Conservation (phyloP, 2,329 filamentous ascomycete genomes). For the Cercospora nicotianae region DNA sequence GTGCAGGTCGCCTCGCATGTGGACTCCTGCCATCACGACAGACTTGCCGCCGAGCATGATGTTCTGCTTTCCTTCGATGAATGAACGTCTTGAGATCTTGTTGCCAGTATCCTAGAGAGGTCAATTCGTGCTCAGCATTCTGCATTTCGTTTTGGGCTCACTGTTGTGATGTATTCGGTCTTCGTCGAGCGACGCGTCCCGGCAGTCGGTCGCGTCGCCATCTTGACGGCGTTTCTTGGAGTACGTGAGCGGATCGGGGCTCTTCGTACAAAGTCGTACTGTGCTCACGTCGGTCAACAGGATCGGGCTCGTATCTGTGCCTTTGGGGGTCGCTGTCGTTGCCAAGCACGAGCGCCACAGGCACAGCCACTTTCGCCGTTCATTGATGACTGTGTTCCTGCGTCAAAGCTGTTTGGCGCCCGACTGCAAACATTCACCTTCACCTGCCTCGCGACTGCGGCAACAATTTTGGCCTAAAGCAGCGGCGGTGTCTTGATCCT, state of each 20-base stretch:
- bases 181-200: slow-evolving; percentile 63
- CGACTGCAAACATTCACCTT: neutral
- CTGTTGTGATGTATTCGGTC: slow-evolving; percentile 96
- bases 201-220: slow-evolving; percentile 44
- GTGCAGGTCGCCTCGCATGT: slow-evolving; percentile 87
- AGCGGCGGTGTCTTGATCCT: slow-evolving; percentile 7
- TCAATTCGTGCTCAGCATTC: slow-evolving; percentile 2
- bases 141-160: slow-evolving; percentile 43
- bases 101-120: slow-evolving; percentile 82
- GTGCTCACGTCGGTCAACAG: neutral
- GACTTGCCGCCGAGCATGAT: slow-evolving; percentile 95
- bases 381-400: slow-evolving; percentile 1
- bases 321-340: neutral
- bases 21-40: slow-evolving; percentile 91
- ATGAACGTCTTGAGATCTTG: slow-evolving; percentile 90
- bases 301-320: neutral
- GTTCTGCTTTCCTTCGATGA: slow-evolving; percentile 92
- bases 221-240: slow-evolving; percentile 4
- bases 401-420: neutral
- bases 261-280: neutral
- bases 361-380: neutral
- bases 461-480: neutral
- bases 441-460: neutral
- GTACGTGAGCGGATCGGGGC: neutral
- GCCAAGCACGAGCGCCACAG: slow-evolving; percentile 1